Evolutionary conservation across 2,329 filamentous ascomycete genomes (phyloP), one percentile per base, ranked within the genome.

Genomic region (Pseudovirgaria hyperparasitica): DNA sequence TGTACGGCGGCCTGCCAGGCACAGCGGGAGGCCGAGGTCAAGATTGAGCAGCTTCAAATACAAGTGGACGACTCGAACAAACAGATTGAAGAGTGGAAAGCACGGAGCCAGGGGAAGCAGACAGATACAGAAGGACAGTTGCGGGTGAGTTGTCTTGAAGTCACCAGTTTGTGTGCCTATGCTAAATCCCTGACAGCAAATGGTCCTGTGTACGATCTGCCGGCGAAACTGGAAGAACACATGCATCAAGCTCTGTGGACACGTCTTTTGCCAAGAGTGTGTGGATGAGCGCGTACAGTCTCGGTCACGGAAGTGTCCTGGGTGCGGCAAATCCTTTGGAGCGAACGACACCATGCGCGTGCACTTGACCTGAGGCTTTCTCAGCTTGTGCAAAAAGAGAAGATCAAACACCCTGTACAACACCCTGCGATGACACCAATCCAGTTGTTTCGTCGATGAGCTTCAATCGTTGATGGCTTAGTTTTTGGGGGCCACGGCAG

Each of bases 201-300:
- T 90, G 54, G 78, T 82, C 17, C 72, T 92, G 27, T 98, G 90
- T 61, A 82, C 84, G 8, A 82, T 96, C 26, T 98, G 92, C 60
- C 82, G 84, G 41, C 78, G 74, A 45, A 82, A 87, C 40, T 86
- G 94, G 62, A 96, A 96, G 57, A 84, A 96, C 48, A 92, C 86
- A 1, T 79, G 78, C 7, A 70, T 98, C 52, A 92, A 90, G 58
- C 85, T 82, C 1, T 98, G 90, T 52, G 90, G 90, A 2, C 90
- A 98, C 54, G 72, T 92, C 25, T 93, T 96, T 55, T 98, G 90
- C 67, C 76, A 77, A 46, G 69, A 75, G 25, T 98, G 90, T 50
- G 80, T 96, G 14, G 82, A 93, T 38, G 80, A 92, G 45, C 76
- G 90, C 31, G 75, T 94, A 35, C 74, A 73, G 23, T 92, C 90